Evolutionary conservation across 306 rosid genomes (phyloP).

Genomic region (Prunus padus): DNA sequence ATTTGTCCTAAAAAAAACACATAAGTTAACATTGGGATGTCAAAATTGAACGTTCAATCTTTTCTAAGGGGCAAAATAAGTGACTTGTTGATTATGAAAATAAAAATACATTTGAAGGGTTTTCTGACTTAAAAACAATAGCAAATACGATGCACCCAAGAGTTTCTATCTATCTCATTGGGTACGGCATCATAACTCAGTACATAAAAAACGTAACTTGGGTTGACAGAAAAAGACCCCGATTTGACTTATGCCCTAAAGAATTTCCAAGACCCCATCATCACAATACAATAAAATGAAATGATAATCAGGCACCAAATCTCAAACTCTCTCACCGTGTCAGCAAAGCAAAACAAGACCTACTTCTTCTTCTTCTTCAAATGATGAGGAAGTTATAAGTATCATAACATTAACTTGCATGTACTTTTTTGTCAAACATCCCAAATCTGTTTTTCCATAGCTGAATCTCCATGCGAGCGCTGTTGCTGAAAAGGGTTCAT

Average conservation of each 20-base stretch:
- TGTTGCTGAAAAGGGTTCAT: conserved; percentile 51
- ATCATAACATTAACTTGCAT: not conserved
- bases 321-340: not conserved
- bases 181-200: not conserved
- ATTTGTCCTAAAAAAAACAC: too few relatives aligned
- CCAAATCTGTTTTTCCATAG: conserved; percentile 33
- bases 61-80: not conserved
- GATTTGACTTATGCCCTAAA: not conserved
- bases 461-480: conserved; percentile 50
- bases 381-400: not conserved
- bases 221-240: not conserved
- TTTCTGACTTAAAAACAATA: not conserved
- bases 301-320: not conserved
- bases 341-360: not conserved
- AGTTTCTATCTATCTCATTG: not conserved
- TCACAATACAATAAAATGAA: not conserved
- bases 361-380: not conserved
- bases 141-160: not conserved
- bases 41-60: not conserved
- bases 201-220: not conserved
- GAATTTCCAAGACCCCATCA: not conserved
- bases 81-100: not conserved
- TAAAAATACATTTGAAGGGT: not conserved
- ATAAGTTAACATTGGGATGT: not conserved
- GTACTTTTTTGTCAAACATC: conserved; percentile 14